Conservation (phyloP, 352 stramenopile genomes). For the Phytophthora tubulina region DNA sequence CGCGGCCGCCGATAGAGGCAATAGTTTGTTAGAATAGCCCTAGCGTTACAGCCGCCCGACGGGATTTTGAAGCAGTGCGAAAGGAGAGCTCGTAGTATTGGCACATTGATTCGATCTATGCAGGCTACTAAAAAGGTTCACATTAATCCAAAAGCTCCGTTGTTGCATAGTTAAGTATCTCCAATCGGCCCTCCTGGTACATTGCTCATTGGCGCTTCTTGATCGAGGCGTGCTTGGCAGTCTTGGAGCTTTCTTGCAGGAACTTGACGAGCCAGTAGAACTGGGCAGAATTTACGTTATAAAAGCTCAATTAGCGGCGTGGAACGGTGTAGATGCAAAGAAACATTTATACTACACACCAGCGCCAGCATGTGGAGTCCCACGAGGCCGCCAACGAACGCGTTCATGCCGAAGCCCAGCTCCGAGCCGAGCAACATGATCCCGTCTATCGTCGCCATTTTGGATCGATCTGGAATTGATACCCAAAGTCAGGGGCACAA, state of each 20-base stretch:
- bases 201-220: constrained; percentile 72
- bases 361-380: constrained; percentile 78
- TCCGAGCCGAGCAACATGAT: constrained; percentile 50
- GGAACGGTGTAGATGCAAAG: neutral
- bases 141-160: constrained; percentile 16
- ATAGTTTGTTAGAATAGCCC: constrained; percentile 13
- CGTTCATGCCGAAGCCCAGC: constrained; percentile 68
- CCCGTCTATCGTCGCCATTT: constrained; percentile 25
- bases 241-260: constrained; percentile 64
- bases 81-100: neutral
- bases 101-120: constrained; percentile 10
- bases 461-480: neutral
- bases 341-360: constrained; percentile 36
- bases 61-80: neutral
- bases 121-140: neutral
- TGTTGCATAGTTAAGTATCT: neutral
- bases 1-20: constrained; percentile 34
- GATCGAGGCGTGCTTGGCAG: constrained; percentile 41
- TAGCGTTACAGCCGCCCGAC: neutral
- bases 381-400: constrained; percentile 74
- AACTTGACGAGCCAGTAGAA: constrained; percentile 77
- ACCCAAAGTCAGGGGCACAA: neutral
- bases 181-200: neutral
- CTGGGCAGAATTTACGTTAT: constrained; percentile 14
- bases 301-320: constrained; percentile 9